Evolutionary conservation across 78 protist genomes (phyloP), one percentile per base, ranked within the genome.

Genomic region (Dictyostelium brefeldianum): DNA sequence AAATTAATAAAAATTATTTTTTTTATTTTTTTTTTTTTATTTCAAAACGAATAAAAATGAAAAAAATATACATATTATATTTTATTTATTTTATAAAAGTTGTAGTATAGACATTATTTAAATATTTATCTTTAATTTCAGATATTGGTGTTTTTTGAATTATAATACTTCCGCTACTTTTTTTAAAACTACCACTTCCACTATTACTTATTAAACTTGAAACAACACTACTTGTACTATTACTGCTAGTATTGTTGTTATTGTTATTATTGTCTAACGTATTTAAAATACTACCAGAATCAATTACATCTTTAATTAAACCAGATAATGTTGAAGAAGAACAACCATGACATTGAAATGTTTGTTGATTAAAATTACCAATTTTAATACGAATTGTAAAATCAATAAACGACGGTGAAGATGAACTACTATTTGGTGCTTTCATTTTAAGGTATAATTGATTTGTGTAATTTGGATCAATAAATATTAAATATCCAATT

Each of bases 281-380:
- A 15, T 31, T 41, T 67, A 29, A 43, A 15, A 67, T 29, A 36
- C 43, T 36, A 36, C 43, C 43, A 36, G 43, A 36, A 36, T 36
- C 43, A 36, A 36, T 36, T 36, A 36, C 43, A 15, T 67, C 75
- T 67, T 31, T 67, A 31, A 67, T 31, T 67, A 67, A 67, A 31
- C 48, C 75, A 12, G 75, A 31, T 31, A 67, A 67, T 27, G 75
- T 27, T 27, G 75, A 67, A 3, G 11, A 15, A 5, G 75, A 12
- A 31, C 29, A 36, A 31, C 75, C 75, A 67, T 67, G 75, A 67
- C 75, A 67, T 67, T 67, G 75, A 67, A 67, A 67, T 31, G 17
- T 67, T 67, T 41, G 27, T 67, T 67, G 47, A 67, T 67, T 25
- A 67, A 29, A 10, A 31, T 67, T 67, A 29, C 47, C 47, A 31